Conservation (phyloP, 1,284 basidiomycete species). For the Porodaedalea pini region DNA sequence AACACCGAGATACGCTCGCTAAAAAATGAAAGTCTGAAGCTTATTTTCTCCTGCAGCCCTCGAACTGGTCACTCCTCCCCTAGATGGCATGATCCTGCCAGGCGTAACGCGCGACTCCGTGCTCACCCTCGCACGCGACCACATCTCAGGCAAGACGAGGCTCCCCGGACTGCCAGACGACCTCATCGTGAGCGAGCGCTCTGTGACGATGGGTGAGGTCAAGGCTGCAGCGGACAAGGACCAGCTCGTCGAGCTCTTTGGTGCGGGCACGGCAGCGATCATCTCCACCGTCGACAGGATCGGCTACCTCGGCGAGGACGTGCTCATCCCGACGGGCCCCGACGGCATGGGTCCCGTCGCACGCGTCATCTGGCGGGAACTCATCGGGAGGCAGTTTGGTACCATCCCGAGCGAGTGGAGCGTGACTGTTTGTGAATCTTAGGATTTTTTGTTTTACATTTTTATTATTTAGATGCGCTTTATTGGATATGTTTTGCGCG, state of each 20-base stretch:
- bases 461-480: constrained; percentile 1
- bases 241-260: constrained; percentile 87
- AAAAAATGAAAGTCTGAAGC: background rate
- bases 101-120: constrained; percentile 95
- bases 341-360: constrained; percentile 89
- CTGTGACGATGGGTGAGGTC: constrained; percentile 88
- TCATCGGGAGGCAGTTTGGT: constrained; percentile 91
- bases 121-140: constrained; percentile 76
- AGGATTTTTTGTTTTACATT: background rate
- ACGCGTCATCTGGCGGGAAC: constrained; percentile 75
- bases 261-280: constrained; percentile 87
- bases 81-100: constrained; percentile 94
- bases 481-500: too few relatives aligned
- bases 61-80: constrained; percentile 88
- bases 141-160: constrained; percentile 54
- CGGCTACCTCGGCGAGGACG: constrained; percentile 84
- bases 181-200: constrained; percentile 78
- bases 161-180: constrained; percentile 65
- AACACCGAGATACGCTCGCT: background rate
- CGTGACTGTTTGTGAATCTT: constrained; percentile 44
- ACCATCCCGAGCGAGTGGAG: constrained; percentile 83
- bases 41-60: constrained; percentile 37
- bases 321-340: constrained; percentile 80
- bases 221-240: constrained; percentile 69
- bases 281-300: constrained; percentile 81